Percentiles rank a stretch among this genome's conserved stretches.
Conservation (phyloP, 2,329 filamentous ascomycete species). For the Ceratocystis variospora region DNA sequence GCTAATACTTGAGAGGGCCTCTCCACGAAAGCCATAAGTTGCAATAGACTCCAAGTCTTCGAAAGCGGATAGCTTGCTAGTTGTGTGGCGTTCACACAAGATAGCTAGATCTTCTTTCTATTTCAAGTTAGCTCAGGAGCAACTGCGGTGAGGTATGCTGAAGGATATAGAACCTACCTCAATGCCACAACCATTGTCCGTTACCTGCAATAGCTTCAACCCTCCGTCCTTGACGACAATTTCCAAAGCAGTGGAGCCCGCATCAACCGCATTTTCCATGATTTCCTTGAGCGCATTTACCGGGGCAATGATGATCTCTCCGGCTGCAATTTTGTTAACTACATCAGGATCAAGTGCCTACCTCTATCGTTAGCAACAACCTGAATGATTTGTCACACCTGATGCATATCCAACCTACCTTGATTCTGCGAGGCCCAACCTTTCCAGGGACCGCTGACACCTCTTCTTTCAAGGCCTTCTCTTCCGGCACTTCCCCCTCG, state of each 20-base stretch:
- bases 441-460: not conserved
- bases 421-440: constrained; percentile 5
- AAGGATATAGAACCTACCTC: constrained; percentile 45
- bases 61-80: constrained; percentile 85
- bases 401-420: not conserved
- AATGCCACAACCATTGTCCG: constrained; percentile 92
- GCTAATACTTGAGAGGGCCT: constrained; percentile 92
- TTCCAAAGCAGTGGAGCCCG: constrained; percentile 83
- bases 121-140: constrained; percentile 21
- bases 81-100: constrained; percentile 90
- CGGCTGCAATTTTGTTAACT: constrained; percentile 95
- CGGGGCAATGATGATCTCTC: constrained; percentile 94
- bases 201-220: constrained; percentile 88
- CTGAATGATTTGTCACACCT: not conserved
- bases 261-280: constrained; percentile 93
- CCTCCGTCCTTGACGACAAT: constrained; percentile 90
- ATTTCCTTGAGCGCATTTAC: constrained; percentile 93
- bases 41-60: constrained; percentile 81
- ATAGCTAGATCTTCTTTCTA: constrained; percentile 85
- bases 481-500: not conserved
- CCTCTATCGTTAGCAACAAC: not conserved
- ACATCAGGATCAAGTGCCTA: constrained; percentile 82
- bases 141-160: not conserved
- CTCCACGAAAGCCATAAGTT: constrained; percentile 95
- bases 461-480: not conserved